Percentiles rank a stretch among this genome's conserved stretches.
Conservation (phyloP, 768 basidiomycete species). For the Xerocomus spinulosus region DNA sequence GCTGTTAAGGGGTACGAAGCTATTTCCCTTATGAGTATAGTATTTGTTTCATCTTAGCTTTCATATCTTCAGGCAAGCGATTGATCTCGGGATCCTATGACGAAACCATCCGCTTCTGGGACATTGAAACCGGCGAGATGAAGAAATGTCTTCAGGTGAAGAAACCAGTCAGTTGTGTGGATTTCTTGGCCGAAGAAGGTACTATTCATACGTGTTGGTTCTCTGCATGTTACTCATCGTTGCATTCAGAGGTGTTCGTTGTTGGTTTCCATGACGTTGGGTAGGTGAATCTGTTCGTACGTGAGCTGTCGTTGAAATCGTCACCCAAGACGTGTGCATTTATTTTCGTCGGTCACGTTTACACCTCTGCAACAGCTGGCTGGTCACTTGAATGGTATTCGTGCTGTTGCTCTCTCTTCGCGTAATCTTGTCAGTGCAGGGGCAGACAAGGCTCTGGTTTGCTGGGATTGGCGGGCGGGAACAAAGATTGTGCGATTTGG, state of each 20-base stretch:
- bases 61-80: conserved; percentile 49
- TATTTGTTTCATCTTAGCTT: background rate
- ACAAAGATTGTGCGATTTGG: conserved; percentile 88
- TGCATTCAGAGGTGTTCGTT: conserved; percentile 70
- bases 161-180: conserved; percentile 87
- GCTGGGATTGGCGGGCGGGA: conserved; percentile 88
- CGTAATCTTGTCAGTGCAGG: conserved; percentile 84
- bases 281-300: conserved; percentile 38
- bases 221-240: conserved; percentile 5
- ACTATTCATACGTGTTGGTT: conserved; percentile 9
- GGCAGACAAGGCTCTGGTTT: conserved; percentile 67
- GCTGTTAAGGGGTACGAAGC: conserved; percentile 48
- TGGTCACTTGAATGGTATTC: conserved; percentile 84
- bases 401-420: conserved; percentile 82
- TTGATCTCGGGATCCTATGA: conserved; percentile 90
- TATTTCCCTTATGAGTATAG: background rate
- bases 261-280: conserved; percentile 93
- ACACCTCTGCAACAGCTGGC: conserved; percentile 79
- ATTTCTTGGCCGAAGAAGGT: conserved; percentile 81
- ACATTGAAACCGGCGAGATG: conserved; percentile 60
- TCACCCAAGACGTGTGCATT: conserved; percentile 66
- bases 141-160: conserved; percentile 79
- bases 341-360: conserved; percentile 83
- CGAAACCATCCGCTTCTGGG: conserved; percentile 91
- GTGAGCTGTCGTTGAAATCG: background rate